Conservation (phyloP, 306 rosid genomes). For the Coriaria nepalensis region DNA sequence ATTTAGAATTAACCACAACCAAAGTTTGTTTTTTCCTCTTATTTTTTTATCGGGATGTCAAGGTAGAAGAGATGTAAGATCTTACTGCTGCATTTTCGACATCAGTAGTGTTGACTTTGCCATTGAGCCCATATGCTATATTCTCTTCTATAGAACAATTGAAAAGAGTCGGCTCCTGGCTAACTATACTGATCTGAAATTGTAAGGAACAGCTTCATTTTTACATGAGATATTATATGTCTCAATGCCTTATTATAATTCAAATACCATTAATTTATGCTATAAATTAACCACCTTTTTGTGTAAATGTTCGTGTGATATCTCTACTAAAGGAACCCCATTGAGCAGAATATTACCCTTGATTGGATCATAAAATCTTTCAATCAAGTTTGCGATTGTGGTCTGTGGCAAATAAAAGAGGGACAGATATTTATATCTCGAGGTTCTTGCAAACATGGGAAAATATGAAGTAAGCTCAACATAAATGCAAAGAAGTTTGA, state of each 20-base stretch:
- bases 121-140: conserved; percentile 65
- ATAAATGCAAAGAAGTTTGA: not conserved
- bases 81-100: conserved; percentile 64
- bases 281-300: conserved; percentile 51
- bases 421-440: not conserved
- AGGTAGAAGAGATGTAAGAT: conserved; percentile 6
- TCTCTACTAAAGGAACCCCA: conserved; percentile 62
- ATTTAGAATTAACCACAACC: conserved; percentile 4
- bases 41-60: no score
- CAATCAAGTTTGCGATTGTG: conserved; percentile 79
- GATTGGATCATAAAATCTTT: conserved; percentile 76
- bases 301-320: conserved; percentile 66
- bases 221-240: no score
- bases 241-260: no score
- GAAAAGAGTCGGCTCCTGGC: conserved; percentile 72
- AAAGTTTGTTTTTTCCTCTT: no score
- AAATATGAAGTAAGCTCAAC: not conserved
- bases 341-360: conserved; percentile 57
- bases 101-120: conserved; percentile 32
- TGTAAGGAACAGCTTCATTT: no score
- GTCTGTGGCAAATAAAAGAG: conserved; percentile 40
- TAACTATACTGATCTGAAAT: conserved; percentile 77
- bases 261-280: no score
- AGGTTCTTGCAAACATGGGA: not conserved
- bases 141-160: conserved; percentile 74